A percentile compares a stretch with the other conserved stretches of the same genome.
Conservation (phyloP, 2,329 filamentous ascomycete species). For the Colletotrichum costaricense region DNA sequence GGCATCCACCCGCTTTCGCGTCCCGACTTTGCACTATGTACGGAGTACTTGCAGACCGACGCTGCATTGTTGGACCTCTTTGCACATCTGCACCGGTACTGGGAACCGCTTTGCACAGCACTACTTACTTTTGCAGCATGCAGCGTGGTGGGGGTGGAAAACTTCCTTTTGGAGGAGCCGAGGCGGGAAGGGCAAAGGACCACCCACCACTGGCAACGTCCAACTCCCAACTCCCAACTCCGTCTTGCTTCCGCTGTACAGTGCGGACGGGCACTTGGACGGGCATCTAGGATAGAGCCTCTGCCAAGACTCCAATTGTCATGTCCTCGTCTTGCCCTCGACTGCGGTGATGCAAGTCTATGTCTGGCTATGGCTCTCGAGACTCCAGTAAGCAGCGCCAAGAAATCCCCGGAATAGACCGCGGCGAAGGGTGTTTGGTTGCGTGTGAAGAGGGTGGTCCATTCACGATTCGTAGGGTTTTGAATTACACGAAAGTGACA, state of each 20-base stretch:
- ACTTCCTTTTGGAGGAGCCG: background rate
- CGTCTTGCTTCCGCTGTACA: conserved; percentile 6
- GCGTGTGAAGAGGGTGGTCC: conserved; percentile 1
- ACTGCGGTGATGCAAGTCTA: background rate
- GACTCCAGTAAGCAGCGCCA: conserved; percentile 3
- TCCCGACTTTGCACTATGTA: background rate
- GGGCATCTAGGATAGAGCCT: conserved; percentile 14
- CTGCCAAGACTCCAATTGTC: conserved; percentile 32
- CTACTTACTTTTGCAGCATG: too few species aligned
- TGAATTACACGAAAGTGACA: background rate
- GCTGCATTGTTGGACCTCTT: background rate
- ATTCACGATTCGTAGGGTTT: background rate
- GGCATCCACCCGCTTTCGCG: background rate
- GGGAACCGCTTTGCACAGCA: background rate
- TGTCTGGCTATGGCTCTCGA: background rate
- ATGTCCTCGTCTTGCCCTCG: conserved; percentile 33
- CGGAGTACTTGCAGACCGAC: background rate
- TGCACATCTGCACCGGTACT: background rate
- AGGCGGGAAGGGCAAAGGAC: background rate
- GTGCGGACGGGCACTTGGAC: conserved; percentile 8
- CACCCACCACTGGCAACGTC: background rate
- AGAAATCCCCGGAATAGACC: conserved; percentile 32
- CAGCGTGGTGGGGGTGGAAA: background rate
- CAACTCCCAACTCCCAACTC: background rate
- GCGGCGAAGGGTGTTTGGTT: conserved; percentile 19